Conservation (phyloP, 2,329 filamentous ascomycete species). For the Fusarium fracticaudum region DNA sequence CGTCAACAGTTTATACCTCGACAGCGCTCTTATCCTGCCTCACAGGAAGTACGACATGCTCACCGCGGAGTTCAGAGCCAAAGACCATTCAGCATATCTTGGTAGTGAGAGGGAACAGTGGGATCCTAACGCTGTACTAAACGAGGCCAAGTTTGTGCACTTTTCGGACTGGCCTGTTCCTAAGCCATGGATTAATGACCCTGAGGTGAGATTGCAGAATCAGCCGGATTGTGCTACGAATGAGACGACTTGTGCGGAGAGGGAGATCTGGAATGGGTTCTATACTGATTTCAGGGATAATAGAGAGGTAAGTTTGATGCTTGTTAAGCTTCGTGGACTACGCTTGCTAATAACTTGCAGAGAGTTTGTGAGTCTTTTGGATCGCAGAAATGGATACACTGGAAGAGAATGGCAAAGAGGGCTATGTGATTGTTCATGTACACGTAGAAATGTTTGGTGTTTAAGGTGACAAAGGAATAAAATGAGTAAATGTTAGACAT, state of each 20-base stretch:
- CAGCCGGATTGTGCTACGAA: not conserved
- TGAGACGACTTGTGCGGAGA: constrained; percentile 1
- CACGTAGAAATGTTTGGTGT: not conserved
- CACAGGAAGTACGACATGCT: constrained; percentile 71
- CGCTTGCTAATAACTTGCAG: not conserved
- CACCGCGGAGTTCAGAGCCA: constrained; percentile 69
- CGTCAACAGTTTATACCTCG: constrained; percentile 69
- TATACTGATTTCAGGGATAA: constrained; percentile 28
- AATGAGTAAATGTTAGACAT: not conserved
- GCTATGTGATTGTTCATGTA: not conserved
- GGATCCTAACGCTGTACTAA: constrained; percentile 63
- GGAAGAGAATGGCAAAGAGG: constrained; percentile 2
- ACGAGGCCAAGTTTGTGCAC: constrained; percentile 73
- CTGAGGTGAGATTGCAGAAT: not conserved
- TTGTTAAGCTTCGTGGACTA: accelerated
- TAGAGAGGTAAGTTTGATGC: constrained; percentile 5
- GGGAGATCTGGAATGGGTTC: constrained; percentile 29
- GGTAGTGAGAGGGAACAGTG: constrained; percentile 60
- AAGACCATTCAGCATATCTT: constrained; percentile 58
- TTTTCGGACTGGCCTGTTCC: constrained; percentile 78
- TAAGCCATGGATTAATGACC: constrained; percentile 59
- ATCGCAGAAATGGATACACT: constrained; percentile 13
- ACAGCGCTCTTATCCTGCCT: constrained; percentile 69
- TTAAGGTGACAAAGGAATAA: not conserved
- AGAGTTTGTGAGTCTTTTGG: constrained; percentile 14